Conservation (phyloP, 768 basidiomycete species). For the Tylopilus plumbeoviolaceoides region DNA sequence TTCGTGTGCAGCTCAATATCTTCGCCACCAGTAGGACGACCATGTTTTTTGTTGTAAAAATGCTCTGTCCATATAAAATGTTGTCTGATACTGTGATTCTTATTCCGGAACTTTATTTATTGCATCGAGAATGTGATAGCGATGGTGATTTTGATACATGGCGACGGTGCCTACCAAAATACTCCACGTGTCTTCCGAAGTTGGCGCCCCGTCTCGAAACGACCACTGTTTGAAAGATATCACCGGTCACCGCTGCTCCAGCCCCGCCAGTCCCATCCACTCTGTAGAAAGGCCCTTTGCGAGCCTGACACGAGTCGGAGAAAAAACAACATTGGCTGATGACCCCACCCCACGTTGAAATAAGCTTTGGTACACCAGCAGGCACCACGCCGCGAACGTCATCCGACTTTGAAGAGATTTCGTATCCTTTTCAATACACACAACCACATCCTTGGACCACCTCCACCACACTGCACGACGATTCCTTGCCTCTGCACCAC, state of each 20-base stretch:
- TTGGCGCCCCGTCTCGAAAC: too few species aligned
- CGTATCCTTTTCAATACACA: conserved; percentile 45
- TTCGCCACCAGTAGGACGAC: conserved; percentile 36
- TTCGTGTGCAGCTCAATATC: conserved; percentile 39
- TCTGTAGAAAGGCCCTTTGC: background rate
- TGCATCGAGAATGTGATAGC: too few species aligned
- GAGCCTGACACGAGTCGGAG: conserved; percentile 10
- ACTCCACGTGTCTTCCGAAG: too few species aligned
- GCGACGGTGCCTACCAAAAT: background rate
- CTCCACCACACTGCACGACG: conserved; percentile 27
- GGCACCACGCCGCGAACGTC: conserved; percentile 48
- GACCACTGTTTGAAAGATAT: background rate
- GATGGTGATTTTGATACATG: background rate
- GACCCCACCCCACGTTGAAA: conserved; percentile 61
- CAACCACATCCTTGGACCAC: conserved; percentile 29
- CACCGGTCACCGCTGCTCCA: background rate
- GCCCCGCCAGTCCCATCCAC: background rate
- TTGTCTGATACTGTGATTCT: conserved; percentile 13
- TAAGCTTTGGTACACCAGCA: conserved; percentile 63
- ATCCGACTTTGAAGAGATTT: conserved; percentile 69
- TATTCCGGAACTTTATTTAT: background rate
- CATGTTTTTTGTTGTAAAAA: conserved; percentile 7
- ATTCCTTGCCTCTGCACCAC: conserved; percentile 48
- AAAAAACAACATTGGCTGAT: conserved; percentile 37
- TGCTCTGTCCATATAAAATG: conserved; percentile 15